These are phyloP conservation scores for Suhomyces chickasaworum DNA, from an alignment of 1,139 yeast genomes.

Conservation along the genomic window DNA sequence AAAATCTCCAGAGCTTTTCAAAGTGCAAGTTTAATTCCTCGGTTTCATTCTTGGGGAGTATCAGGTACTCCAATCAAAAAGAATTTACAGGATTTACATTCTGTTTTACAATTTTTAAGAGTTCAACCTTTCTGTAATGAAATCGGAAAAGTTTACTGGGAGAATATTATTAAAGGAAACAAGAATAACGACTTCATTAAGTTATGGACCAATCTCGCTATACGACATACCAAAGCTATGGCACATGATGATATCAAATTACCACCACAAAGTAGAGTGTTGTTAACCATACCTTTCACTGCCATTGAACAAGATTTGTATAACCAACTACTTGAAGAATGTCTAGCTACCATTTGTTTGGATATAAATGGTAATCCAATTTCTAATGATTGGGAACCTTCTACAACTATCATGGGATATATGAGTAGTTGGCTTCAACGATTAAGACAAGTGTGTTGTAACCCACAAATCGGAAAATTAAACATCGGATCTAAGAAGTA, in stretches of 20 bases:
- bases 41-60: slow-evolving; percentile 94
- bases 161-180: slow-evolving; percentile 20
- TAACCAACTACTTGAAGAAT: slow-evolving; percentile 59
- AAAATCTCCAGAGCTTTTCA: slow-evolving; percentile 75
- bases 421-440: slow-evolving; percentile 69
- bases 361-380: slow-evolving; percentile 59
- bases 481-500: slow-evolving; percentile 34
- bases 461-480: slow-evolving; percentile 66
- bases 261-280: slow-evolving; percentile 73
- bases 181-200: slow-evolving; percentile 44
- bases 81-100: slow-evolving; percentile 64
- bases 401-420: slow-evolving; percentile 37
- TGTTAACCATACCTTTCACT: slow-evolving; percentile 73
- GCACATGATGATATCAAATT: slow-evolving; percentile 74
- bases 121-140: slow-evolving; percentile 60
- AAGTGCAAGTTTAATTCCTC: slow-evolving; percentile 76
- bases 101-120: slow-evolving; percentile 67
- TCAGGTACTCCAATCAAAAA: slow-evolving; percentile 90
- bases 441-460: slow-evolving; percentile 80
- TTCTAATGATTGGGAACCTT: slow-evolving; percentile 53
- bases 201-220: slow-evolving; percentile 52
- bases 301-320: slow-evolving; percentile 85
- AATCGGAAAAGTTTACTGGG: slow-evolving; percentile 45
- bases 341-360: slow-evolving; percentile 63
- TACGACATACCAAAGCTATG: slow-evolving; percentile 84